A percentile compares a stretch with the other conserved stretches of the same genome.
Evolutionary conservation across 2,329 filamentous ascomycete genomes (phyloP).

Genomic region (Exophiala sideris): DNA sequence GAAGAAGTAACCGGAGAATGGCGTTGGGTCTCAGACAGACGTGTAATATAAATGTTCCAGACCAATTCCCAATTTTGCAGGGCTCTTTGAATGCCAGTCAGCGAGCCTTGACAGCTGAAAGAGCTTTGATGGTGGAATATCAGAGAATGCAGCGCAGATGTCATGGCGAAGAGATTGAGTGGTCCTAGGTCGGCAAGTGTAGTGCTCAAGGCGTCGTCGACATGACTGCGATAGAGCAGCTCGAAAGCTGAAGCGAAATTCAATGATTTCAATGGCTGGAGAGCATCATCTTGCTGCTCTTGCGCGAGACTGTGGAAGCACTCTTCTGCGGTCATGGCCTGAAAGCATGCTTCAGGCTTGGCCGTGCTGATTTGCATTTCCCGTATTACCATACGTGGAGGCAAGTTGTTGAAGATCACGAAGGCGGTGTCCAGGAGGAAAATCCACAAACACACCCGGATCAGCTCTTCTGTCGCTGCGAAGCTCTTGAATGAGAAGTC

Average conservation of each 20-base stretch:
- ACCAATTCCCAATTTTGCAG: slow-evolving; percentile 20
- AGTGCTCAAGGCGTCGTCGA: not conserved
- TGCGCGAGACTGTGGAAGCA: slow-evolving; percentile 21
- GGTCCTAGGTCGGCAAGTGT: slow-evolving; percentile 15
- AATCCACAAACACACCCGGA: slow-evolving; percentile 35
- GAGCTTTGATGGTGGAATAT: slow-evolving; percentile 40
- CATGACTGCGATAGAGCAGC: not conserved
- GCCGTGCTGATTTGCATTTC: slow-evolving; percentile 40
- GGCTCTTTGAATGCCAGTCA: slow-evolving; percentile 33
- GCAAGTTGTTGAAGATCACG: slow-evolving; percentile 41
- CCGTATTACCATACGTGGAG: slow-evolving; percentile 39
- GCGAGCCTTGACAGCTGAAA: slow-evolving; percentile 29
- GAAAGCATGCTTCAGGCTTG: slow-evolving; percentile 38
- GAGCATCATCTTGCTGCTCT: not conserved
- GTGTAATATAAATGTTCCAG: slow-evolving; percentile 25
- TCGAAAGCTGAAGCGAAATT: not conserved
- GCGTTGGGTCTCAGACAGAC: not conserved
- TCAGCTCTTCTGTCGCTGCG: slow-evolving; percentile 35
- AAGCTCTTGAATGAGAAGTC: slow-evolving; percentile 37
- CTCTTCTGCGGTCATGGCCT: slow-evolving; percentile 33
- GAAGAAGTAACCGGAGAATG: slow-evolving; percentile 15
- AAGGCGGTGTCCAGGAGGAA: slow-evolving; percentile 40
- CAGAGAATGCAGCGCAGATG: slow-evolving; percentile 30
- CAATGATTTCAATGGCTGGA: not conserved
- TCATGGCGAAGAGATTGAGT: slow-evolving; percentile 31